Evolutionary conservation across 2,329 filamentous ascomycete species (phyloP), one percentile per base, ranked within the genome.

Genomic region (Nemania sp.): DNA sequence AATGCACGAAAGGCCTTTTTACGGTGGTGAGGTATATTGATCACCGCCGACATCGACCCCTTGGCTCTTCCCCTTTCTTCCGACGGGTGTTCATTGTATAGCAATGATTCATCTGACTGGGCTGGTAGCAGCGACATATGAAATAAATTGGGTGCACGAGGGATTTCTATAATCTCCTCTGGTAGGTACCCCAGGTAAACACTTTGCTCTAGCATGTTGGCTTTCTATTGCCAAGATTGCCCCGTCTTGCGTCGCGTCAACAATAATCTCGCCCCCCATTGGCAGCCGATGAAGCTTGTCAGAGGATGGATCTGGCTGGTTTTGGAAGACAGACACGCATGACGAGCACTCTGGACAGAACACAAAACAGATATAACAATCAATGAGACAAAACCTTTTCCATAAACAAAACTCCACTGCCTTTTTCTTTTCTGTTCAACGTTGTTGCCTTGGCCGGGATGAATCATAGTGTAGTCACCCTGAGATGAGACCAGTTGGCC

Each of bases 331-430:
- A 42, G 54, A 57, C 25, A 59, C 35, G 49, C 57, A 54, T 43
- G 46, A 58, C 43, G 42, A 47, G 37, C 37, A 52, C 48, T 51
- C 54, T 61, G 54, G 51, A 56, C 54, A 61, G 47, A 59, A 4
- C 34, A 13, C 25, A n/a, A 40, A 45, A 50, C 45, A 50, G 29
- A 52, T 51, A 55, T 52, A 53, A 37, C 54, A 59, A 64, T 48
- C 43, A 59, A 60, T 52, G 39, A 64, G 37, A 64, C 35, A 57
- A 59, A 58, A 42, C 20, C 11, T 62, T 50, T 64, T 46, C 42
- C 48, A 59, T 54, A 52, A 40, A n/a, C 21, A 35, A 35, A 29
- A n/a, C n/a, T n/a, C n/a, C n/a, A n/a, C 7, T 29, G 7, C 3
- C 25, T 17, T 45, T 37, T 18, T 12, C 32, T 50, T 37, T 7